These are phyloP conservation scores for Plasmodium blacklocki DNA, from an alignment of 169 alveolate species.

Conservation along the genomic window DNA sequence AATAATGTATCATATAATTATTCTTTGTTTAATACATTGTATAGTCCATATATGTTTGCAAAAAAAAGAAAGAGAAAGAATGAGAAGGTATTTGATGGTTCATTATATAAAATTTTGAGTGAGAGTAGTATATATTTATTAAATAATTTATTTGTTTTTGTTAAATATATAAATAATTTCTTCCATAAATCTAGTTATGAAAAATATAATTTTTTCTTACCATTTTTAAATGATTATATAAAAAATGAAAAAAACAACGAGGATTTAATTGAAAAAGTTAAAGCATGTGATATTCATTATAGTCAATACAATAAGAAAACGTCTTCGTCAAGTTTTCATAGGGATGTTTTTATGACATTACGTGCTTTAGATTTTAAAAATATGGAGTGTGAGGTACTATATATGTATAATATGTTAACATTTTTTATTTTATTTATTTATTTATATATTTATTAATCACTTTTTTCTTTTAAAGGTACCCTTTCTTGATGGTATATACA, in stretches of 20 bases:
- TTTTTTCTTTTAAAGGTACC: conserved; percentile 44
- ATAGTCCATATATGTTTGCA: conserved; percentile 16
- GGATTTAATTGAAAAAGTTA: conserved; percentile 34
- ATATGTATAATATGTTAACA: neutral
- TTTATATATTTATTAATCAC: neutral
- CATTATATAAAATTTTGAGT: conserved; percentile 25
- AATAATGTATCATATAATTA: neutral
- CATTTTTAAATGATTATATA: conserved; percentile 11
- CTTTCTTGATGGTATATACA: conserved; percentile 72
- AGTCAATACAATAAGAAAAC: neutral
- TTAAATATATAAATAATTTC: conserved; percentile 58
- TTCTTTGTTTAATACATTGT: neutral
- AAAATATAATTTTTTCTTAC: conserved; percentile 29
- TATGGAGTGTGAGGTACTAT: conserved; percentile 58
- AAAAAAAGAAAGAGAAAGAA: neutral
- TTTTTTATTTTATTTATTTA: neutral
- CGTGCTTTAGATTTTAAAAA: conserved; percentile 27
- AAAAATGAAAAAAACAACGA: conserved; percentile 12
- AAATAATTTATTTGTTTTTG: conserved; percentile 49
- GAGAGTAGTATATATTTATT: conserved; percentile 38
- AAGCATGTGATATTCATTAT: conserved; percentile 12
- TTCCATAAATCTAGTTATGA: conserved; percentile 25
- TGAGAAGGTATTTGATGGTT: neutral
- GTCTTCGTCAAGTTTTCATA: conserved; percentile 55
- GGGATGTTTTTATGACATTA: conserved; percentile 42